A percentile compares a stretch with the other conserved stretches of the same genome.
Conservation (phyloP, 495 filamentous ascomycete species). For the Choiromyces venosus region DNA sequence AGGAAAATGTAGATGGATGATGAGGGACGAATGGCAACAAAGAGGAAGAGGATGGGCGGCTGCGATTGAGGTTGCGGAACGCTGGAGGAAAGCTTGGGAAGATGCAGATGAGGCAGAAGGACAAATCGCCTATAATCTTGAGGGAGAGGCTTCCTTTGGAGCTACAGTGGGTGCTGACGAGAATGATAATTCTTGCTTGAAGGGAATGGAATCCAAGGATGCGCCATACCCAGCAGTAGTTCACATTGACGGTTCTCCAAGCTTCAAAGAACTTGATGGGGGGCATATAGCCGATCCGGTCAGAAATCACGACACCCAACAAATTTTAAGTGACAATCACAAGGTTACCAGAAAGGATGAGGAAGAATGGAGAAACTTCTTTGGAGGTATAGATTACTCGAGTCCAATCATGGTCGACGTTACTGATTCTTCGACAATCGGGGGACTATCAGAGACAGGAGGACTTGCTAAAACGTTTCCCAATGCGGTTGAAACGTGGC, state of each 20-base stretch:
- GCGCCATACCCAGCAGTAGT: background rate
- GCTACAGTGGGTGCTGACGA: background rate
- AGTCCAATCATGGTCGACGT: background rate
- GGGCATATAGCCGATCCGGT: background rate
- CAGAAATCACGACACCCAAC: background rate
- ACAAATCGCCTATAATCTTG: background rate
- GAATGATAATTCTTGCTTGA: background rate
- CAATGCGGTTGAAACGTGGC: background rate
- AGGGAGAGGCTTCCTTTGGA: background rate
- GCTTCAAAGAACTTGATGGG: background rate
- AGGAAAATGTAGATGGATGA: conserved; percentile 30
- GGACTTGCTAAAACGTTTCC: background rate
- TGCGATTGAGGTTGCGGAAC: conserved; percentile 26
- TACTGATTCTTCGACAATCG: background rate
- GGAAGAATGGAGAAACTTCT: background rate
- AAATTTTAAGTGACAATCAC: background rate
- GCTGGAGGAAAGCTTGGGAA: conserved; percentile 28
- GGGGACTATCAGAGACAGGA: background rate
- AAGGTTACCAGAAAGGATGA: background rate
- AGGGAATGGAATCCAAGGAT: background rate
- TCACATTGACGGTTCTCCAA: background rate
- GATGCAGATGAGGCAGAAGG: conserved; percentile 8
- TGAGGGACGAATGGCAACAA: conserved; percentile 37
- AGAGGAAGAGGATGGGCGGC: conserved; percentile 36
- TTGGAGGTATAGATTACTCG: background rate